phyloP scores from a whole-genome alignment of 1,284 basidiomycete species.

The Sporisorium sorghi region DNA sequence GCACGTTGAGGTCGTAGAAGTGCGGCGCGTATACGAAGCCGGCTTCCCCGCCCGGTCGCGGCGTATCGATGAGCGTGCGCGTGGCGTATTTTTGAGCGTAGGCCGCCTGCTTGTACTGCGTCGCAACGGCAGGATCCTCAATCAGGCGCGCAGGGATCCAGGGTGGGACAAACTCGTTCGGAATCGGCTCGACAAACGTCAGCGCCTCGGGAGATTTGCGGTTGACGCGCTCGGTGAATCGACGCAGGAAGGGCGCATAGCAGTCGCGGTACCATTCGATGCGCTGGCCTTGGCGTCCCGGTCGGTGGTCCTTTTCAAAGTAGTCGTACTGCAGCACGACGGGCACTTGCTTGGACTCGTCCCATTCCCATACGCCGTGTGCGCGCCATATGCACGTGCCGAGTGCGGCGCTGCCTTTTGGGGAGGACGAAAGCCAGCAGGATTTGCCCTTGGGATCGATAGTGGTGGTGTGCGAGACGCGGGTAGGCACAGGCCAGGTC shows the following conservation, averaged over 20 bases:
- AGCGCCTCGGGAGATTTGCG: conserved; percentile 5
- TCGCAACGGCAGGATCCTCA: conserved; percentile 18
- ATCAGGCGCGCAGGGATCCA: conserved; percentile 45
- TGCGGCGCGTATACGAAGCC: conserved; percentile 64
- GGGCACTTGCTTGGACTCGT: conserved; percentile 76
- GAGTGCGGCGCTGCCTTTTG: neutral
- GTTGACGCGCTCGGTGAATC: conserved; percentile 47
- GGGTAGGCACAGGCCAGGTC: conserved; percentile 65
- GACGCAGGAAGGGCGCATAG: conserved; percentile 60
- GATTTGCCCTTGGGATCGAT: conserved; percentile 56
- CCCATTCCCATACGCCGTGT: conserved; percentile 95
- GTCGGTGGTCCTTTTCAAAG: conserved; percentile 74
- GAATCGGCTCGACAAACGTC: conserved; percentile 65
- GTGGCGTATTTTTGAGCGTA: conserved; percentile 46
- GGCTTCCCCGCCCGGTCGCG: conserved; percentile 42
- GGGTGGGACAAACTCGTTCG: conserved; percentile 67
- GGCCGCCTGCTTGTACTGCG: conserved; percentile 31
- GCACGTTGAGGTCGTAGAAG: conserved; percentile 68
- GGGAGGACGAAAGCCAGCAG: conserved; percentile 44
- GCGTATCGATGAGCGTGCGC: conserved; percentile 42
- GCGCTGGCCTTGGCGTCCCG: conserved; percentile 37
- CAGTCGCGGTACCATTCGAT: conserved; percentile 68
- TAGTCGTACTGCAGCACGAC: conserved; percentile 87
- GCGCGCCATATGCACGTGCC: conserved; percentile 82
- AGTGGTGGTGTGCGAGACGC: conserved; percentile 49